Evolutionary conservation across 495 filamentous ascomycete genomes (phyloP), one percentile per base, ranked within the genome.

Genomic region (Annulohypoxylon nitens): DNA sequence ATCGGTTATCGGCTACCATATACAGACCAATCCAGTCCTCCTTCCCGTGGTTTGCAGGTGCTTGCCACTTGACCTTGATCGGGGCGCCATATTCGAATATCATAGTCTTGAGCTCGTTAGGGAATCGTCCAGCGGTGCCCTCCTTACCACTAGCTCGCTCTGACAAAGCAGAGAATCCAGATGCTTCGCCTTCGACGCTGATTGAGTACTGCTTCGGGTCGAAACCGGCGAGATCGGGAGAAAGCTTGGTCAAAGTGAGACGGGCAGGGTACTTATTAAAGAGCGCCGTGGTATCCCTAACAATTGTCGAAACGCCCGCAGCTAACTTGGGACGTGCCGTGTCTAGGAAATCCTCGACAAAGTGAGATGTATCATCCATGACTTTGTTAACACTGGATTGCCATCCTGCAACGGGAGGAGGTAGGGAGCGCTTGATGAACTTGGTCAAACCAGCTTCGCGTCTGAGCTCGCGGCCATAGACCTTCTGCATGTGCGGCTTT

Each of bases 401-500:
- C 85, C 93, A 92, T 23, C 81, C 85, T 62, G 84, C 84, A 18
- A 90, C 83, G 6, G 93, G 91, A n/a, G 91, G 89, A 3, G 96
- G 96, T n/a, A 99, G 83, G 3, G 93, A 93, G 64, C 92, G 90
- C 77, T 93, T 92, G 71, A 99, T 85, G 77, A 92, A 98, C 81
- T 93, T 95, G 43, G 94, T 93, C 26, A 99, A 85, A 72, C 96
- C 97, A 10, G 95, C 94, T 81, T 97, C 93, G 71, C 90, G 85
- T 71, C 97, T 91, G 26, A 99, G 83, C 76, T 88, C 90, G 64
- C 88, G 86, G 45, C 96, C 96, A 76, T 99, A 99, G 25, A 98
- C 86, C 83, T 97, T 98, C 81, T 97, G 94, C 96, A 99, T 99
- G 81, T 99, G 96, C 26, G 96, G 96, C 48, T 94, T 90, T 79